A percentile compares a stretch with the other conserved stretches of the same genome.
Conservation (phyloP, 768 basidiomycete genomes). For the Mycena leptocephala region DNA sequence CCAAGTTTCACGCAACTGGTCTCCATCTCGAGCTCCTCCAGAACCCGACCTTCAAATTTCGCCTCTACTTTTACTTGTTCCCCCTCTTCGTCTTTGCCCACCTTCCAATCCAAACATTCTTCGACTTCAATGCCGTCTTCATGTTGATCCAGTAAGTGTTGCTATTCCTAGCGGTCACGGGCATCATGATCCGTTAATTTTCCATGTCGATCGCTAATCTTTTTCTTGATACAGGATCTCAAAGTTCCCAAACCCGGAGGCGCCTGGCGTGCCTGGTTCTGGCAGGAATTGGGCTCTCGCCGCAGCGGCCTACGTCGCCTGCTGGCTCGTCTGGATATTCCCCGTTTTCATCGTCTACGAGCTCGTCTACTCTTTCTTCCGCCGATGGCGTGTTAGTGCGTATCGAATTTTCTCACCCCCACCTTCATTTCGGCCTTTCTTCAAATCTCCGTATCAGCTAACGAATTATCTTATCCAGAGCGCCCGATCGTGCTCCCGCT, state of each 20-base stretch:
- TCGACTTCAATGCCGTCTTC: slow-evolving; percentile 93
- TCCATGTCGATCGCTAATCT: not conserved
- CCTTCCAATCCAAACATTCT: slow-evolving; percentile 84
- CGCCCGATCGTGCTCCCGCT: slow-evolving; percentile 89
- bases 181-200: slow-evolving; percentile 18
- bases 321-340: slow-evolving; percentile 84
- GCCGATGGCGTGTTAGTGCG: slow-evolving; percentile 88
- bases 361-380: slow-evolving; percentile 79
- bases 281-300: slow-evolving; percentile 88
- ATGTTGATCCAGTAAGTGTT: slow-evolving; percentile 89
- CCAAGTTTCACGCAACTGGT: slow-evolving; percentile 77
- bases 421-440: not conserved
- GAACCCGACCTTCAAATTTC: slow-evolving; percentile 69
- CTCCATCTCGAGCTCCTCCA: slow-evolving; percentile 80
- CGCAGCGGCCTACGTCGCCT: slow-evolving; percentile 87
- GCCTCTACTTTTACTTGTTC: slow-evolving; percentile 77
- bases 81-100: slow-evolving; percentile 83
- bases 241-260: slow-evolving; percentile 79
- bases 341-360: slow-evolving; percentile 86
- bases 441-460: slow-evolving; percentile 18
- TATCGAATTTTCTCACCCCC: slow-evolving; percentile 50
- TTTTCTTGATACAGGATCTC: slow-evolving; percentile 68
- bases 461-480: slow-evolving; percentile 59
- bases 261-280: slow-evolving; percentile 79
- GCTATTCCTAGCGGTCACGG: slow-evolving; percentile 32